These are phyloP conservation scores for Asterochloris erici DNA, from an alignment of 139 green algal genomes.

Conservation along the genomic window DNA sequence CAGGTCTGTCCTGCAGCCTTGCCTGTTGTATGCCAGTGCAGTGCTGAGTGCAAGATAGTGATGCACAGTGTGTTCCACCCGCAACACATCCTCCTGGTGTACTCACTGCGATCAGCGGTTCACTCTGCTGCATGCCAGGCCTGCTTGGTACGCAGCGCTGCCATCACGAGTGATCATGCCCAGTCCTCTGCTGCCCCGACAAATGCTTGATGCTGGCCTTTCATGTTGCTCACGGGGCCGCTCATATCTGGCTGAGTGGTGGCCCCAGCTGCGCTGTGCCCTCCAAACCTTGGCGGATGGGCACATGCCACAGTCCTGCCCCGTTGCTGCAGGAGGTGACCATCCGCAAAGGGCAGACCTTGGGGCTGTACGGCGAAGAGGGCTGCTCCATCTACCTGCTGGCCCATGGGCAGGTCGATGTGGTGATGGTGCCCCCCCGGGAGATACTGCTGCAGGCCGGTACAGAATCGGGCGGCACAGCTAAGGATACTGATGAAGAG, in stretches of 20 bases:
- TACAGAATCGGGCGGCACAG: too few relatives aligned
- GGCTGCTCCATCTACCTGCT: constrained; percentile 14
- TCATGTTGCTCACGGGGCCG: not conserved
- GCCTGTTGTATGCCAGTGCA: not conserved
- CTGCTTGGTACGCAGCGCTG: not conserved
- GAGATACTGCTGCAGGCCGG: too few relatives aligned
- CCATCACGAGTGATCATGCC: not conserved
- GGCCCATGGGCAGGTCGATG: constrained; percentile 8
- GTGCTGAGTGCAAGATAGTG: too few relatives aligned
- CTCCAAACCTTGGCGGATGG: not conserved
- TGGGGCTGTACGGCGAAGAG: not conserved
- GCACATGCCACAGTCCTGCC: not conserved
- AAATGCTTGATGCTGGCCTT: not conserved
- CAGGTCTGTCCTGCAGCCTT: constrained; percentile 3
- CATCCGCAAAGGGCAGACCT: constrained; percentile 1
- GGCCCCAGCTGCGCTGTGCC: not conserved
- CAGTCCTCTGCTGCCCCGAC: not conserved
- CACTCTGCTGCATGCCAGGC: not conserved
- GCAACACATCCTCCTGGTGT: not conserved
- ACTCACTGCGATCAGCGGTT: not conserved
- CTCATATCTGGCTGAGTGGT: not conserved
- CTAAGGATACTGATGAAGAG: too few relatives aligned
- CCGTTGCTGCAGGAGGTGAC: not conserved
- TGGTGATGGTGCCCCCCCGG: not conserved
- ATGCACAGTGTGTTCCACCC: not conserved